A percentile compares a stretch with the other conserved stretches of the same genome.
These are phyloP conservation scores for Leucocoprinus leucothites DNA, from an alignment of 768 basidiomycete species.

Conservation along the genomic window DNA sequence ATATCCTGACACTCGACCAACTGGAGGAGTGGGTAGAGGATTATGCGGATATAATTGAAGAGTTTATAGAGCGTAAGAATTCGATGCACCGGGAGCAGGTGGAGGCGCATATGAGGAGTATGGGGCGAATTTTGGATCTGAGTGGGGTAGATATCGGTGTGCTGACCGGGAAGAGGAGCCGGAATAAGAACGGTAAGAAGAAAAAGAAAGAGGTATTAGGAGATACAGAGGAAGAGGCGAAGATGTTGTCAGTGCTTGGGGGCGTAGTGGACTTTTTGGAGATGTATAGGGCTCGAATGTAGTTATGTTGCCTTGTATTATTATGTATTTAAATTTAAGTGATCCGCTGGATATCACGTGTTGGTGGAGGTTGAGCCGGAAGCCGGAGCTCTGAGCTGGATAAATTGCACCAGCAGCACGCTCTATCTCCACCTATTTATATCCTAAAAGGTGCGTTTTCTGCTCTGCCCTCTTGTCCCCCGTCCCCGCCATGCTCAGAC, in stretches of 20 bases:
- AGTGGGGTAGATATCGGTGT: conserved; percentile 10
- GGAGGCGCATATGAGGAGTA: conserved; percentile 13
- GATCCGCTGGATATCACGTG: conserved; percentile 11
- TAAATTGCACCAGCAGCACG: not conserved
- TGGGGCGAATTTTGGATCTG: conserved; percentile 8
- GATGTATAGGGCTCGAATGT: conserved; percentile 11
- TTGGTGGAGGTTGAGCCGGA: not conserved
- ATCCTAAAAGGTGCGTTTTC: not conserved
- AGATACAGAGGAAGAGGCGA: conserved; percentile 7
- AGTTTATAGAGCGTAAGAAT: conserved; percentile 14
- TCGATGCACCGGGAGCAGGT: conserved; percentile 12
- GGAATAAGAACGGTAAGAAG: conserved; percentile 10
- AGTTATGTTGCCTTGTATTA: not conserved
- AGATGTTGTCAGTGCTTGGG: conserved; percentile 3
- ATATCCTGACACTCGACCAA: conserved; percentile 10
- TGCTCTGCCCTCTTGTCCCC: not conserved
- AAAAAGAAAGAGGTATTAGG: conserved; percentile 5
- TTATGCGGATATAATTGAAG: conserved; percentile 11
- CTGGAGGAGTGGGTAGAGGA: conserved; percentile 14
- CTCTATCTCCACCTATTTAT: conserved; percentile 13
- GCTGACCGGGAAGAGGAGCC: not conserved
- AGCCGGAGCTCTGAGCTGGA: not conserved
- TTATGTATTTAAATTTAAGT: no score
- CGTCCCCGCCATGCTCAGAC: not conserved
- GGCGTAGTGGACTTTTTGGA: conserved; percentile 13